These are phyloP conservation scores for Psilocybe azurescens DNA, from an alignment of 768 basidiomycete species.

Conservation along the genomic window DNA sequence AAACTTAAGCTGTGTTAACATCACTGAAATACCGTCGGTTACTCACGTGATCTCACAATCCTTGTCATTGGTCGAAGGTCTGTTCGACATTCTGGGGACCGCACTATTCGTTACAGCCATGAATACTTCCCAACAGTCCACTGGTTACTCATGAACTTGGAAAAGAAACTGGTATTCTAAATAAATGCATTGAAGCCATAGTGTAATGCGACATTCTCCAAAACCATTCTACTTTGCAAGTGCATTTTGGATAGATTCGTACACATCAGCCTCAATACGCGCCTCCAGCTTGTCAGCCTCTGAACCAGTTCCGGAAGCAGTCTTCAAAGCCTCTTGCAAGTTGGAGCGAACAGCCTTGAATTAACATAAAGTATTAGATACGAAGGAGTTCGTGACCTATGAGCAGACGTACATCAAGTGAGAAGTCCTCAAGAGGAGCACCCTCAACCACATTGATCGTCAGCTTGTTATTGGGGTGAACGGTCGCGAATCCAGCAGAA, in stretches of 20 bases:
- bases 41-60: too few species aligned
- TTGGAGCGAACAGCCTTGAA: slow-evolving; percentile 86
- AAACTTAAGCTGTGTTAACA: too few species aligned
- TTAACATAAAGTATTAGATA: not conserved
- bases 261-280: slow-evolving; percentile 93
- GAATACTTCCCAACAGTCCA: too few species aligned
- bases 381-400: not conserved
- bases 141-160: not conserved
- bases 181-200: not conserved
- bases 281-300: slow-evolving; percentile 96
- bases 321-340: slow-evolving; percentile 86
- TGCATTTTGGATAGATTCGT: slow-evolving; percentile 93
- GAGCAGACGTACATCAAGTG: slow-evolving; percentile 70
- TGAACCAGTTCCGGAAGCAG: slow-evolving; percentile 80
- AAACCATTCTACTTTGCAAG: slow-evolving; percentile 46
- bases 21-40: too few species aligned
- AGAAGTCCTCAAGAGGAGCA: slow-evolving; percentile 90
- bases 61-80: too few species aligned
- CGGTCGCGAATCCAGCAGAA: slow-evolving; percentile 95
- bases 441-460: slow-evolving; percentile 98
- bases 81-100: too few species aligned
- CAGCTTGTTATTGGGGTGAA: slow-evolving; percentile 95
- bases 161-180: not conserved
- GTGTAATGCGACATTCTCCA: not conserved
- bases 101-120: too few species aligned